These are phyloP conservation scores for Teunomyces gatunensis DNA, from an alignment of 805 yeast genomes.

Conservation along the genomic window DNA sequence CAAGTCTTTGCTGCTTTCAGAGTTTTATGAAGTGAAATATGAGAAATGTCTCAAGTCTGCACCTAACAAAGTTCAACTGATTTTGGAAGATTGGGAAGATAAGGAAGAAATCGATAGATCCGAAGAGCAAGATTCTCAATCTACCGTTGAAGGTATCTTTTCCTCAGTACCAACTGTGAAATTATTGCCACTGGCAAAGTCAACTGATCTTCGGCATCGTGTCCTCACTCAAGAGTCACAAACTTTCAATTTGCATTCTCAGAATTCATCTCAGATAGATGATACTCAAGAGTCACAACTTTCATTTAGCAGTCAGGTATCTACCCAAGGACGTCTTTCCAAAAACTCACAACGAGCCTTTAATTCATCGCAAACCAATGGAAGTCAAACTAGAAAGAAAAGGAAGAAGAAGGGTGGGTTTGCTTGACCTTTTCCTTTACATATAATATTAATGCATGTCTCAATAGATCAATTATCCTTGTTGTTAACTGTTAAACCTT, in stretches of 20 bases:
- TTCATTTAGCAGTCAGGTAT: neutral
- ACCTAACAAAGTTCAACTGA: conserved; percentile 2
- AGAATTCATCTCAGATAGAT: neutral
- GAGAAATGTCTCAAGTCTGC: conserved; percentile 1
- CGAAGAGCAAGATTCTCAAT: neutral
- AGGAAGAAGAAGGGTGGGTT: conserved; percentile 52
- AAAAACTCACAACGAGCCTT: neutral
- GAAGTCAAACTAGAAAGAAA: conserved; percentile 21
- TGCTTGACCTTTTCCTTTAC: conserved; percentile 24
- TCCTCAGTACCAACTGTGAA: neutral
- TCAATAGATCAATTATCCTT: neutral
- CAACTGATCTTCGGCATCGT: neutral
- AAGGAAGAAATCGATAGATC: neutral
- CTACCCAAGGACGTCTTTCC: neutral
- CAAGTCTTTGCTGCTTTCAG: conserved; percentile 3
- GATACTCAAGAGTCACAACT: neutral
- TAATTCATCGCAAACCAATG: conserved; percentile 7
- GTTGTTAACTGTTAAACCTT: neutral
- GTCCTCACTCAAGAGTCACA: neutral
- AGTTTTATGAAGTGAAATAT: conserved; percentile 1
- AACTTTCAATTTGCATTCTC: neutral
- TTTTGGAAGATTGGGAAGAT: conserved; percentile 7
- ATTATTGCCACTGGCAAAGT: neutral
- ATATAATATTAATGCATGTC: neutral
- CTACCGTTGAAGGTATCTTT: neutral